These are phyloP conservation scores for Cenchrus purpureus DNA, from an alignment of 176 grass and related monocot species.

Conservation along the genomic window DNA sequence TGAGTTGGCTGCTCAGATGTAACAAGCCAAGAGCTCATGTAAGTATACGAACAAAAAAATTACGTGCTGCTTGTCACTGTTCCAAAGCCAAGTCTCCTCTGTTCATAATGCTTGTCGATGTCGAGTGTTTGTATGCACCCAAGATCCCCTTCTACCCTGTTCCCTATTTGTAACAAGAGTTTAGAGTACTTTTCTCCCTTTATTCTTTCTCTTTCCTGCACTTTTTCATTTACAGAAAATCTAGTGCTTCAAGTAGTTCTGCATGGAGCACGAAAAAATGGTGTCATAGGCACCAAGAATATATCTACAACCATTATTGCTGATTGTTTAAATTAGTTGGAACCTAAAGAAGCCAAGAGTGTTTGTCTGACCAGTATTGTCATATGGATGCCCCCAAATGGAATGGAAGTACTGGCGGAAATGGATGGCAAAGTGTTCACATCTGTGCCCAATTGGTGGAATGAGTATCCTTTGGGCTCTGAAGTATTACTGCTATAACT, in stretches of 20 bases:
- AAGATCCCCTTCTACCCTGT: background rate
- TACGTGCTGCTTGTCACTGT: background rate
- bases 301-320: background rate
- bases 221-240: slow-evolving; percentile 4
- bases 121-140: background rate
- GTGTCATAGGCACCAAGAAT: background rate
- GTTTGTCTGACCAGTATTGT: slow-evolving; percentile 36
- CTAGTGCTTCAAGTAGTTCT: background rate
- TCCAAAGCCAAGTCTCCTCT: background rate
- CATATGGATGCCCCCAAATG: background rate
- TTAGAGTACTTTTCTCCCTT: background rate
- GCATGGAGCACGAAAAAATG: background rate
- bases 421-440: background rate
- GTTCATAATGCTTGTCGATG: background rate
- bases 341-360: slow-evolving; percentile 13
- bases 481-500: background rate
- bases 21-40: background rate
- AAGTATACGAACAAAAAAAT: background rate
- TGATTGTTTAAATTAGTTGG: slow-evolving; percentile 18
- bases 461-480: background rate
- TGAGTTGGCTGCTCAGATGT: background rate
- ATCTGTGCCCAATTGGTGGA: background rate
- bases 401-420: background rate
- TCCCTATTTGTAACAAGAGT: background rate
- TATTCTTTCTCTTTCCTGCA: background rate